Conservation (phyloP, 1,139 yeast species). For the Meyerozyma sp. region DNA sequence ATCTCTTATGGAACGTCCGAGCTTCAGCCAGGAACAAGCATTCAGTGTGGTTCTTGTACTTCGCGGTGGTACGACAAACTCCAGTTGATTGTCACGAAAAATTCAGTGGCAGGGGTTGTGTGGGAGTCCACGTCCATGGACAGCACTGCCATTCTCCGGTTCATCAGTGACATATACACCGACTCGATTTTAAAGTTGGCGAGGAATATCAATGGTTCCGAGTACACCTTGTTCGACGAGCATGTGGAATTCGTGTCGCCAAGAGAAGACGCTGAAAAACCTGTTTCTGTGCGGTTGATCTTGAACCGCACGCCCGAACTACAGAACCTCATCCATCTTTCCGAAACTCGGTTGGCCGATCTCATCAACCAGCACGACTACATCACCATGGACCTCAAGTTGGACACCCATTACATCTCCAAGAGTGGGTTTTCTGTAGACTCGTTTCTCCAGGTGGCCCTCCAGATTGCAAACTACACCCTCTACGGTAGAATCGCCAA, state of each 20-base stretch:
- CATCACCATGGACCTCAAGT: constrained; percentile 33
- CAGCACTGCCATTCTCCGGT: constrained; percentile 68
- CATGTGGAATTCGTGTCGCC: constrained; percentile 33
- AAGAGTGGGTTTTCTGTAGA: constrained; percentile 57
- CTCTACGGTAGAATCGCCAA: constrained; percentile 65
- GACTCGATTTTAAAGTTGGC: constrained; percentile 71
- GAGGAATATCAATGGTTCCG: constrained; percentile 64
- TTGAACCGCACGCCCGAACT: constrained; percentile 49
- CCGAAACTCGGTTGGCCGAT: constrained; percentile 74
- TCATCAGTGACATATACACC: constrained; percentile 69
- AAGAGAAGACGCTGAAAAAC: constrained; percentile 33
- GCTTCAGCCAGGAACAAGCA: constrained; percentile 47
- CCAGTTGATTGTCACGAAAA: constrained; percentile 62
- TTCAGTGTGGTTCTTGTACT: constrained; percentile 70
- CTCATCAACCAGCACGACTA: constrained; percentile 67
- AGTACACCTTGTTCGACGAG: constrained; percentile 57
- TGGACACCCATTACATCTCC: constrained; percentile 42
- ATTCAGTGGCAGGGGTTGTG: constrained; percentile 70
- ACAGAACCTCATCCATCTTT: constrained; percentile 51
- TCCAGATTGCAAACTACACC: constrained; percentile 70
- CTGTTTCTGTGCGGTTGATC: constrained; percentile 32
- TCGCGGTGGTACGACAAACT: constrained; percentile 78
- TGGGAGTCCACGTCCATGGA: constrained; percentile 78
- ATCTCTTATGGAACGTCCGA: constrained; percentile 64
- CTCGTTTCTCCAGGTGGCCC: constrained; percentile 60